Percentiles rank a stretch among this genome's conserved stretches.
These are phyloP conservation scores for Boletus sensibilis DNA, from an alignment of 768 basidiomycete species.

Conservation along the genomic window DNA sequence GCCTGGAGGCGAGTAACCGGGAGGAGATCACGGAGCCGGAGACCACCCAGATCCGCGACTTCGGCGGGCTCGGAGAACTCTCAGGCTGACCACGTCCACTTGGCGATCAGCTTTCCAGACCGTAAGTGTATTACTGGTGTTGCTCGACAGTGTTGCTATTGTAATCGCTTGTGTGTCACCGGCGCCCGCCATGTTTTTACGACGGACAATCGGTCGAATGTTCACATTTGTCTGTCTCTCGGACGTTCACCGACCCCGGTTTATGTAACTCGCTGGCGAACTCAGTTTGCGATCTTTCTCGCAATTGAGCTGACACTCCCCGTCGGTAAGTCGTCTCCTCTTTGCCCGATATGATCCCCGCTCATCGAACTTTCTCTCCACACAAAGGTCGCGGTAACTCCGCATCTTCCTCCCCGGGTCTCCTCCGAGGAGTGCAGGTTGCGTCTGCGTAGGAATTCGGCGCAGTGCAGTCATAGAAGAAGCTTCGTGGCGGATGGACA, in stretches of 20 bases:
- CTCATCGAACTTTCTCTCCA: not conserved
- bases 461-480: too few relatives aligned
- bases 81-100: not conserved
- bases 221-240: too few relatives aligned
- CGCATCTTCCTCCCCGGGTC: not conserved
- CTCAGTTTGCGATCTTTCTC: slow-evolving; percentile 2
- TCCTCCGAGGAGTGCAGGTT: not conserved
- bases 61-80: not conserved
- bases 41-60: not conserved
- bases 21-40: not conserved
- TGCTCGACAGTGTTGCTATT: not conserved
- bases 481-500: not conserved
- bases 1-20: not conserved
- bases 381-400: not conserved
- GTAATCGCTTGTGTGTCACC: too few relatives aligned
- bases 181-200: too few relatives aligned
- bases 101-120: not conserved
- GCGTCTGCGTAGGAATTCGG: too few relatives aligned
- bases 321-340: not conserved
- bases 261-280: not conserved
- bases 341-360: not conserved
- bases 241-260: not conserved
- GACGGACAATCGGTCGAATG: too few relatives aligned
- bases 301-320: not conserved
- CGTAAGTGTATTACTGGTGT: not conserved